phyloP scores from a whole-genome alignment of 371 early-diverging fungal genomes.

The Basidiobolus meristosporus region DNA sequence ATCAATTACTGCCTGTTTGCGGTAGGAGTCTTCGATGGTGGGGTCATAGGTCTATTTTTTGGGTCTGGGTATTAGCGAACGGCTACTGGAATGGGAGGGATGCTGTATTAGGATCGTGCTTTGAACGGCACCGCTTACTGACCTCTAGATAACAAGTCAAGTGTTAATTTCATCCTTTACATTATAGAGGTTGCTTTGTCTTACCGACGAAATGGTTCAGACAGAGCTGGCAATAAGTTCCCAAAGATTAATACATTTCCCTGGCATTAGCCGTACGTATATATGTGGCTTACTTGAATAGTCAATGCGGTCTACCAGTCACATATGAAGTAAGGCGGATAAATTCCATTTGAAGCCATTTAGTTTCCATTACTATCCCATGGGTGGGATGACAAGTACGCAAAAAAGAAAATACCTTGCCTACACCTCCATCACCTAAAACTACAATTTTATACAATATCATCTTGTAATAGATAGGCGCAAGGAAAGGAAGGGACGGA shows the following conservation, averaged over 20 bases:
- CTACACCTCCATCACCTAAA: conserved; percentile 10
- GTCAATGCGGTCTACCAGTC: conserved; percentile 5
- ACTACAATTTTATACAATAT: conserved; percentile 10
- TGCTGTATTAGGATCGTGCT: background rate
- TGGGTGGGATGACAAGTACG: background rate
- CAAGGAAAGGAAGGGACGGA: too few species aligned
- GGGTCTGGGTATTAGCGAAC: background rate
- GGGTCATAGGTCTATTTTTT: conserved; percentile 73
- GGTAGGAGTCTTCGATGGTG: conserved; percentile 90
- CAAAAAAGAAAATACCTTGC: conserved; percentile 6
- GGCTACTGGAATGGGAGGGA: background rate
- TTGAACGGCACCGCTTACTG: background rate
- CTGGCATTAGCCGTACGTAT: background rate
- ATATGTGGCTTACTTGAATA: conserved; percentile 6
- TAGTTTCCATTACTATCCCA: background rate
- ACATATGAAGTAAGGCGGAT: background rate
- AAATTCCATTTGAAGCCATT: background rate
- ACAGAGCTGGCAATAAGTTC: conserved; percentile 4
- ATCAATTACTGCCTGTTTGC: conserved; percentile 93
- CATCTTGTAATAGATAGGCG: conserved; percentile 2
- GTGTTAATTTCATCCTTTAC: background rate
- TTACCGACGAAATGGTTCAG: conserved; percentile 10
- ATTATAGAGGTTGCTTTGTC: background rate
- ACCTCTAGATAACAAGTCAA: background rate
- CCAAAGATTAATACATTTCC: background rate